These are phyloP conservation scores for Sabuloglossum arenarium DNA, from an alignment of 495 filamentous ascomycete species.

Conservation along the genomic window DNA sequence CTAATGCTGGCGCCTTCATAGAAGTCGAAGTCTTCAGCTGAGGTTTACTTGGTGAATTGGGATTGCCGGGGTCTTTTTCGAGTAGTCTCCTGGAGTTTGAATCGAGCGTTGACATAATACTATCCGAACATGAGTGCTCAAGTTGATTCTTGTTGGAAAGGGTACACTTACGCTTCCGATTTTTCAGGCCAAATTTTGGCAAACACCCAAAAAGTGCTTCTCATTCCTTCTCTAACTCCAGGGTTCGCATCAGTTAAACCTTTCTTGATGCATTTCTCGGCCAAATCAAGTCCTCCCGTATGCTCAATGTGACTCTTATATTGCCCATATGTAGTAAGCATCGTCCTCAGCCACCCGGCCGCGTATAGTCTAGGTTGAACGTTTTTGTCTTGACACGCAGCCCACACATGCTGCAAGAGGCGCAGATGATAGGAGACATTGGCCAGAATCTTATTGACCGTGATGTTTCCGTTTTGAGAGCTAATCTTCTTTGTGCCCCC, in stretches of 20 bases:
- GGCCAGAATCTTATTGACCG: conserved; percentile 53
- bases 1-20: conserved; percentile 21
- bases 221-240: conserved; percentile 62
- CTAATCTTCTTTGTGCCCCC: conserved; percentile 77
- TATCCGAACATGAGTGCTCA: conserved; percentile 10
- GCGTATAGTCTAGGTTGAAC: conserved; percentile 59
- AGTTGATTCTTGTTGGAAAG: background rate
- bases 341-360: conserved; percentile 61
- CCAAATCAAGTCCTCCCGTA: conserved; percentile 52
- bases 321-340: conserved; percentile 55
- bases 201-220: conserved; percentile 71
- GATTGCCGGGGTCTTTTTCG: conserved; percentile 46
- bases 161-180: conserved; percentile 41
- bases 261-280: conserved; percentile 77
- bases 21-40: background rate
- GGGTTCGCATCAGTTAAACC: conserved; percentile 74
- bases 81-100: conserved; percentile 49
- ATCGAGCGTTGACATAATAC: conserved; percentile 57
- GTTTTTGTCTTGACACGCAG: conserved; percentile 79
- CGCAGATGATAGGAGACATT: conserved; percentile 58
- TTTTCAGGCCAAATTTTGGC: conserved; percentile 51
- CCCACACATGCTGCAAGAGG: conserved; percentile 62
- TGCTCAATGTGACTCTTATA: conserved; percentile 72
- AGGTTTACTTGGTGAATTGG: background rate
- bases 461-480: conserved; percentile 54